Conservation (phyloP, 2,329 filamentous ascomycete genomes). For the Fusarium abutilonis region DNA sequence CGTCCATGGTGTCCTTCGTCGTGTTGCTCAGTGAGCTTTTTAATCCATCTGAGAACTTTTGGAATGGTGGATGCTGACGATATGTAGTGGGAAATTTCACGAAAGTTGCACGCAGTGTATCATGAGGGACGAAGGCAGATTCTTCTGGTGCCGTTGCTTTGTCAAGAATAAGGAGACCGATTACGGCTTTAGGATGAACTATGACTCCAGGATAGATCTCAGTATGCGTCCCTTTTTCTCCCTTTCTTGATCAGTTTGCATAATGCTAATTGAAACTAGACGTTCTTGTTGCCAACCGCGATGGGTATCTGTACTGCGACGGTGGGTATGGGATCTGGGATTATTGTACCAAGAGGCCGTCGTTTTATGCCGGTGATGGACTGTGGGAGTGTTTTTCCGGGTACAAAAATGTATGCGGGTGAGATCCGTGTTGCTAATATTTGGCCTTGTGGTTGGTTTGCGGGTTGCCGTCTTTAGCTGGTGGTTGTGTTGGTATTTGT, state of each 20-base stretch:
- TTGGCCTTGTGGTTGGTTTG: neutral
- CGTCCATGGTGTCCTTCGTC: conserved; percentile 14
- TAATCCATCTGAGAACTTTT: neutral
- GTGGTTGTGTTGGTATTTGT: neutral
- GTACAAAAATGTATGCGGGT: neutral
- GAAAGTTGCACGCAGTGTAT: conserved; percentile 27
- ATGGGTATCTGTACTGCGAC: conserved; percentile 30
- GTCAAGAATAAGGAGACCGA: too few relatives aligned
- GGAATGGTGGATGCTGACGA: neutral
- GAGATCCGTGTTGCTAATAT: neutral
- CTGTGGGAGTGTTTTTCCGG: neutral
- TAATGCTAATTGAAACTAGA: conserved; percentile 6
- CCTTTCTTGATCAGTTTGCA: fast-evolving
- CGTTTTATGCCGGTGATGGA: conserved; percentile 3
- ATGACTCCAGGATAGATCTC: conserved; percentile 12
- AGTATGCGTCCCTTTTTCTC: neutral
- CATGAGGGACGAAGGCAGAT: neutral
- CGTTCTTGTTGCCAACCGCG: conserved; percentile 17
- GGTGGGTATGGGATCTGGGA: conserved; percentile 13
- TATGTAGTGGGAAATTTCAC: conserved; percentile 20
- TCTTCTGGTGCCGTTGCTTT: conserved; percentile 27
- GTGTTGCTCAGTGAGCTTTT: conserved; percentile 6
- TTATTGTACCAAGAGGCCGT: conserved; percentile 19
- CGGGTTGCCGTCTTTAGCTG: neutral
- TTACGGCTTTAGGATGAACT: neutral